Evolutionary conservation across 1,284 basidiomycete species (phyloP), one percentile per base, ranked within the genome.

Genomic region (Cryptococcus amylolentus): DNA sequence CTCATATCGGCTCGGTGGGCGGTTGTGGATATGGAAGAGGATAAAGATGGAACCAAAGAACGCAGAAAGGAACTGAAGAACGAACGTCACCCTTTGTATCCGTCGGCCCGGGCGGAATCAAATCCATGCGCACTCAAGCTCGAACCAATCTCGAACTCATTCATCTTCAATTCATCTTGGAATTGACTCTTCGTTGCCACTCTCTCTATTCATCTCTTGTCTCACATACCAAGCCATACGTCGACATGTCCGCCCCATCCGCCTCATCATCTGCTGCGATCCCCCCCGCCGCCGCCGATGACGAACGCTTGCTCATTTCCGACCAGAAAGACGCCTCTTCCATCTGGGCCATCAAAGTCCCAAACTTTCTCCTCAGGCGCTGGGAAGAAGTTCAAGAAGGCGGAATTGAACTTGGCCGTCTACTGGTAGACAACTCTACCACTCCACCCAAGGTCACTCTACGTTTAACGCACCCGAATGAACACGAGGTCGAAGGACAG

Each of bases 351-450:
- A 56, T 76, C 46, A 73, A 73, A 70, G 76, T 82, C 28, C 81
- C 81, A 12, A 71, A 78, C 14, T 82, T 82, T 66, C 57, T 82
- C 18, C 68, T 80, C 35, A 78, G 82, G 56, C 72, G 77, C 35
- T 82, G 81, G 81, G 70, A 72, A 58, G 64, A 70, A 18, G 75
- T 80, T 13, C 64, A 70, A n/a, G 71, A 78, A 51, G 76, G 76
- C 20, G 80, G 80, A 20, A 67, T 78, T 37, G 70, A 77, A 4
- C 58, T 82, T 13, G 81, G 80, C 4, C 78, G 77, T 2, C 73
- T 82, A 39, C 61, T 80, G 1, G 77, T 82, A 2, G 81, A 81
- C 60, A 78, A 79, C 55, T 63, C 63, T 20, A 49, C 51, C 26
- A 60, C 52, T 26, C 62, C 69, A 18, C 49, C 67, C 6, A 56